Conservation (phyloP, 2,329 filamentous ascomycete genomes). For the Curvularia lunata region DNA sequence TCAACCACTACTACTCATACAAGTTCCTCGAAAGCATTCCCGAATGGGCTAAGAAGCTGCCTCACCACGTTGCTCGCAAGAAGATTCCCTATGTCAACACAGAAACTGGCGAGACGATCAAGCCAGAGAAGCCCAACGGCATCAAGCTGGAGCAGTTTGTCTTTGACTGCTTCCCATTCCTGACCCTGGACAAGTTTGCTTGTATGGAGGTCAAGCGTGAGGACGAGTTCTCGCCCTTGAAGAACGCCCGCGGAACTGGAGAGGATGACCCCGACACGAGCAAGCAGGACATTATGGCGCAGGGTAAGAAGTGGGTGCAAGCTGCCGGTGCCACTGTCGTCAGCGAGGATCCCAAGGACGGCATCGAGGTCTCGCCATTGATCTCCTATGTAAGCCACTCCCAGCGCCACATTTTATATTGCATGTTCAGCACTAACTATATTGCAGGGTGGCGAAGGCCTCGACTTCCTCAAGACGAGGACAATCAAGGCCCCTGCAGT, state of each 20-base stretch:
- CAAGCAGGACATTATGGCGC: conserved; percentile 84
- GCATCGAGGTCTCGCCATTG: conserved; percentile 89
- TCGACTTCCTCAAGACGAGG: conserved; percentile 65
- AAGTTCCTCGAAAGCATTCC: conserved; percentile 90
- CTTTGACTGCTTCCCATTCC: conserved; percentile 95
- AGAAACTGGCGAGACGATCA: conserved; percentile 77
- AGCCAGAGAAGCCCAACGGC: conserved; percentile 93
- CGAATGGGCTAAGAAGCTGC: conserved; percentile 81
- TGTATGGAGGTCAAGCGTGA: conserved; percentile 95
- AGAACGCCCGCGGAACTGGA: conserved; percentile 82
- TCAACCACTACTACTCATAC: conserved; percentile 99
- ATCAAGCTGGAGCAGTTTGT: conserved; percentile 99
- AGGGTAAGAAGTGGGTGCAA: conserved; percentile 86
- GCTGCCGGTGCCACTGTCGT: conserved; percentile 77
- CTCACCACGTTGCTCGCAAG: conserved; percentile 96
- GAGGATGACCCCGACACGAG: conserved; percentile 96
- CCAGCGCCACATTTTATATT: not conserved
- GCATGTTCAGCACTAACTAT: conserved; percentile 1
- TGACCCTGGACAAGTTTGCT: conserved; percentile 86
- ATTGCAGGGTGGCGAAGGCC: conserved; percentile 65
- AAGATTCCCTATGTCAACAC: conserved; percentile 91
- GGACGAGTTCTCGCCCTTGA: conserved; percentile 97
- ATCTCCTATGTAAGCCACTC: conserved; percentile 85
- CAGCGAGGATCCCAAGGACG: conserved; percentile 61
- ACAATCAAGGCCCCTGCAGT: conserved; percentile 69